Evolutionary conservation across 805 yeast genomes (phyloP).

Genomic region (Clavispora asparagi): DNA sequence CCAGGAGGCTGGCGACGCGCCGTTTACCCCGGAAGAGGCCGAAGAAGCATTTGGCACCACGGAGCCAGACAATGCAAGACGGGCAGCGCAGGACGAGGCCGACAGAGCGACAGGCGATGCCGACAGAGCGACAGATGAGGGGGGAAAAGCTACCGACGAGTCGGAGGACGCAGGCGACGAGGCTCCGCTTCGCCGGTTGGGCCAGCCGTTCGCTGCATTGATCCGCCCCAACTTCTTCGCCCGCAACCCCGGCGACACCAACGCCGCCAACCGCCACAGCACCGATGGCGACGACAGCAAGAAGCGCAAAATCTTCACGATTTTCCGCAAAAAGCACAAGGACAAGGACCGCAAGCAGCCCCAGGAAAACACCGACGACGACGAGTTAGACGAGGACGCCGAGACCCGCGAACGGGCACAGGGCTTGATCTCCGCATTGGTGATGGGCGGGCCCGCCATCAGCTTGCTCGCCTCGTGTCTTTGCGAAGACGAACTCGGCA

Average conservation of each 20-base stretch:
- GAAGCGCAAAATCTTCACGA: slow-evolving; percentile 16
- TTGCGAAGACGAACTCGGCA: slow-evolving; percentile 69
- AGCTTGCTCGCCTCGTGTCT: slow-evolving; percentile 71
- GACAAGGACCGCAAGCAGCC: slow-evolving; percentile 18
- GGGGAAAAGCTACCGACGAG: neutral
- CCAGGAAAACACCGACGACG: slow-evolving; percentile 11
- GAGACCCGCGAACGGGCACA: slow-evolving; percentile 35
- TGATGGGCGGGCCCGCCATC: slow-evolving; percentile 70
- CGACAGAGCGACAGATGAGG: neutral
- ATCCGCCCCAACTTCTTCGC: slow-evolving; percentile 9
- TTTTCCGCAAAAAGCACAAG: slow-evolving; percentile 22
- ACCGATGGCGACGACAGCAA: slow-evolving; percentile 13
- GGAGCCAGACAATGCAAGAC: neutral
- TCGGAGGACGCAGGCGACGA: neutral
- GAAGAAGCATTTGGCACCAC: neutral
- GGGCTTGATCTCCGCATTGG: slow-evolving; percentile 37
- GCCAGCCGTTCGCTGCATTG: slow-evolving; percentile 5
- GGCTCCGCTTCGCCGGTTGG: neutral
- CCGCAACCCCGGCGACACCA: slow-evolving; percentile 4
- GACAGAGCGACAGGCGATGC: neutral
- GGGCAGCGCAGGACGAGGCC: neutral
- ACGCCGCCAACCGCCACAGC: slow-evolving; percentile 4
- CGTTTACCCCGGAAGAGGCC: slow-evolving; percentile 10
- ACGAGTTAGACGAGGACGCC: slow-evolving; percentile 15
- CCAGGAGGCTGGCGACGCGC: slow-evolving; percentile 20